phyloP scores from a whole-genome alignment of 345 rosid genomes.

The Eucalyptus cloeziana region DNA sequence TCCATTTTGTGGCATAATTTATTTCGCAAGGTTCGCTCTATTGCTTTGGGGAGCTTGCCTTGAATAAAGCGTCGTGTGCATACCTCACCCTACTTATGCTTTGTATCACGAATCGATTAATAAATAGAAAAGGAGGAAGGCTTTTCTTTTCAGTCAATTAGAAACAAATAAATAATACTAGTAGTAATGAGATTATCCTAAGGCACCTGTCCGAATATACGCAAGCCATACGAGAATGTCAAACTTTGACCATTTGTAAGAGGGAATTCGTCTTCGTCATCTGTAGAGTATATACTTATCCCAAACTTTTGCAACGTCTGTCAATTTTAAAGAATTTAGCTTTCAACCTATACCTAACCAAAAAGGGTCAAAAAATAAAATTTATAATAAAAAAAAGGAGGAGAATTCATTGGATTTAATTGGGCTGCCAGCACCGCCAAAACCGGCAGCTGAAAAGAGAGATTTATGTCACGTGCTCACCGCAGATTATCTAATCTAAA shows the following conservation, averaged over 20 bases:
- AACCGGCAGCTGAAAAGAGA: neutral
- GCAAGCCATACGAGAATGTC: neutral
- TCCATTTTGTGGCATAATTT: neutral
- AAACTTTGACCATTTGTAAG: neutral
- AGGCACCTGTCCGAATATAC: neutral
- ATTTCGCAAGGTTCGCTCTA: neutral
- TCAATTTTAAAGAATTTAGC: neutral
- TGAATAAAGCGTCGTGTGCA: neutral
- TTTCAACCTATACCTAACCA: neutral
- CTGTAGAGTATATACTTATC: neutral
- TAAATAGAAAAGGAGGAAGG: neutral
- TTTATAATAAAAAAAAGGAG: neutral
- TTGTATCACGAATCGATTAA: neutral
- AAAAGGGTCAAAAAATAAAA: neutral
- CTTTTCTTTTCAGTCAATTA: neutral
- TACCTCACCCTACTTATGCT: neutral
- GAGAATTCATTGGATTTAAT: neutral
- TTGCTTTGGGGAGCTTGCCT: neutral
- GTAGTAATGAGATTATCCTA: neutral
- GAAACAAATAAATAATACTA: neutral
- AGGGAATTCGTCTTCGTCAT: neutral
- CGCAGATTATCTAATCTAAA: neutral
- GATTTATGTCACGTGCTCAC: neutral
- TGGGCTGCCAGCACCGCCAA: neutral
- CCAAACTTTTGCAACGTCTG: neutral